phyloP scores from a whole-genome alignment of 1,139 yeast genomes.

The Diutina siamensis region DNA sequence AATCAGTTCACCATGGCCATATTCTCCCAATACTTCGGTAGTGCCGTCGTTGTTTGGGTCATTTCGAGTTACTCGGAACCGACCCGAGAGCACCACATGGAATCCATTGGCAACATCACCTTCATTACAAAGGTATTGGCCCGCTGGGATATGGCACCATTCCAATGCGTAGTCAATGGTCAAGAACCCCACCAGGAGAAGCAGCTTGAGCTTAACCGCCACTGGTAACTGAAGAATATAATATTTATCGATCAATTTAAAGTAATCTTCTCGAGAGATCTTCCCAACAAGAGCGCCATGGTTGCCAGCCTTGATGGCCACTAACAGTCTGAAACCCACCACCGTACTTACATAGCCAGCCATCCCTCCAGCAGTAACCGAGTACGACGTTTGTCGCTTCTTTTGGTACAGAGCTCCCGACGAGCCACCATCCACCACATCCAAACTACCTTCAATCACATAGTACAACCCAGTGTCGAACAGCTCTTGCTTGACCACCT shows the following conservation, averaged over 20 bases:
- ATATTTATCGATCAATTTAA: constrained; percentile 58
- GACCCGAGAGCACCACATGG: constrained; percentile 81
- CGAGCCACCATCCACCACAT: constrained; percentile 29
- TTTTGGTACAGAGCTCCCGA: constrained; percentile 10
- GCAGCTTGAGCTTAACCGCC: constrained; percentile 58
- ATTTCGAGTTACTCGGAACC: constrained; percentile 55
- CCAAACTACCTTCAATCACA: constrained; percentile 67
- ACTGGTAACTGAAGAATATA: constrained; percentile 68
- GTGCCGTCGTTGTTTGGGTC: constrained; percentile 13
- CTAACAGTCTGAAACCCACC: constrained; percentile 72
- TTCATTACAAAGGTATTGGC: constrained; percentile 66
- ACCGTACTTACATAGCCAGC: constrained; percentile 82
- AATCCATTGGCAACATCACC: constrained; percentile 89
- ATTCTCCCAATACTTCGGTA: constrained; percentile 51
- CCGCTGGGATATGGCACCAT: constrained; percentile 88
- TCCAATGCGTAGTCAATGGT: constrained; percentile 86
- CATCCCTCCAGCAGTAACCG: constrained; percentile 66
- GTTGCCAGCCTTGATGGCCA: constrained; percentile 42
- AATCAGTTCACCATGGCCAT: constrained; percentile 88
- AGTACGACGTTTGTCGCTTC: constrained; percentile 28
- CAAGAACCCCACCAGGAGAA: constrained; percentile 55
- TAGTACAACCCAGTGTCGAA: constrained; percentile 67
- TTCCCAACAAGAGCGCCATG: constrained; percentile 57
- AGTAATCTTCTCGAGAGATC: constrained; percentile 51
- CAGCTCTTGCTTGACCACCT: constrained; percentile 52